phyloP scores from a whole-genome alignment of 2,329 filamentous ascomycete species.

The Onygena corvina region DNA sequence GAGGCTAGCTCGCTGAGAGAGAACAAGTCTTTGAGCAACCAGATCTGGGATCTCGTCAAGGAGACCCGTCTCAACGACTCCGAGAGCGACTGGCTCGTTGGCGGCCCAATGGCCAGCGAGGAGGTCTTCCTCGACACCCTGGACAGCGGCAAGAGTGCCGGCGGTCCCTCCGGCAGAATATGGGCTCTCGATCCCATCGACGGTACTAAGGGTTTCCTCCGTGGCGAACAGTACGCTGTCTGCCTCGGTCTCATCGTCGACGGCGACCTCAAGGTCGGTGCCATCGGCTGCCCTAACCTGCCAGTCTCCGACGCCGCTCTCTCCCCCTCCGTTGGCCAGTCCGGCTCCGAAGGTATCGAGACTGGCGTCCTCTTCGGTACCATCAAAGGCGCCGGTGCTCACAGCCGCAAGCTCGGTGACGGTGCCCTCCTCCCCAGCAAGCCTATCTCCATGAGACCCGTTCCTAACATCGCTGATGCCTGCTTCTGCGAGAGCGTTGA shows the following conservation, averaged over 20 bases:
- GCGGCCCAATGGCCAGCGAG: slow-evolving; percentile 53
- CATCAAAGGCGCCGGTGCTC: slow-evolving; percentile 64
- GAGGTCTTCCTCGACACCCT: slow-evolving; percentile 50
- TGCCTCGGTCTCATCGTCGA: slow-evolving; percentile 87
- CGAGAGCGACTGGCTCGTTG: slow-evolving; percentile 54
- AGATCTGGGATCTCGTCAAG: slow-evolving; percentile 76
- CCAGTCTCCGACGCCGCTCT: slow-evolving; percentile 70
- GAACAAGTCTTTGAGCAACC: slow-evolving; percentile 55
- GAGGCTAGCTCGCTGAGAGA: slow-evolving; percentile 69
- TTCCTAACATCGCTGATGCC: slow-evolving; percentile 62
- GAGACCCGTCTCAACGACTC: slow-evolving; percentile 56
- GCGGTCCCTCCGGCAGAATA: slow-evolving; percentile 46
- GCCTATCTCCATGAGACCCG: slow-evolving; percentile 65
- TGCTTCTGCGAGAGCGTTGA: slow-evolving; percentile 97
- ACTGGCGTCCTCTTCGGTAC: slow-evolving; percentile 84
- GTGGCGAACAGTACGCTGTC: slow-evolving; percentile 93
- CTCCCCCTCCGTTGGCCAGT: slow-evolving; percentile 57
- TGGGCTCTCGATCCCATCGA: slow-evolving; percentile 98
- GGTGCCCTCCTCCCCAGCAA: slow-evolving; percentile 38
- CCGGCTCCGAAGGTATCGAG: slow-evolving; percentile 60
- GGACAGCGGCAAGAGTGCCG: slow-evolving; percentile 40
- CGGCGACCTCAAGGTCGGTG: slow-evolving; percentile 85
- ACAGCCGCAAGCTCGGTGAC: slow-evolving; percentile 59
- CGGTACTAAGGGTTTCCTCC: slow-evolving; percentile 91
- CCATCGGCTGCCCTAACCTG: slow-evolving; percentile 89